These are phyloP conservation scores for Fraxinus americana DNA, from an alignment of 257 asterid genomes.

Conservation along the genomic window DNA sequence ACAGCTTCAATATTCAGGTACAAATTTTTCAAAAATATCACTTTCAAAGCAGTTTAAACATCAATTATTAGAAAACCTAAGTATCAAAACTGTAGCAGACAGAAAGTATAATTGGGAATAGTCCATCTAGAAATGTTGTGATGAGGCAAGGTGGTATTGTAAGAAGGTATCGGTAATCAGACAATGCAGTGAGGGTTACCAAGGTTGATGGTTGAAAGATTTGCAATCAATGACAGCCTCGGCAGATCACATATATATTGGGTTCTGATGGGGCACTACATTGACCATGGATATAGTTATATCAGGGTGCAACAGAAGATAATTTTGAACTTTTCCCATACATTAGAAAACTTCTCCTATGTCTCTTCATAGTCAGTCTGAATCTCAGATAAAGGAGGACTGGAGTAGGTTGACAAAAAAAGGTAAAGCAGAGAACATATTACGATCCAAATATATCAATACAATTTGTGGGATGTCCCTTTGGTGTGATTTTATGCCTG, in stretches of 20 bases:
- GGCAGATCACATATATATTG: no score
- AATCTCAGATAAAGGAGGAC: no score
- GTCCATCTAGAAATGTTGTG: neutral
- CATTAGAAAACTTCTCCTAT: no score
- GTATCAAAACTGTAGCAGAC: neutral
- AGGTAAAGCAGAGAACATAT: no score
- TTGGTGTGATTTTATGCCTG: neutral
- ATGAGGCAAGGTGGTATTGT: neutral
- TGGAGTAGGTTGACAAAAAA: no score
- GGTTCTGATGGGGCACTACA: no score
- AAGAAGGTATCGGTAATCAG: neutral
- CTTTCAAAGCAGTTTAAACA: neutral
- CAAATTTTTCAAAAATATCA: neutral
- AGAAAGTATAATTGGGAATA: neutral
- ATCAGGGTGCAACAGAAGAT: no score
- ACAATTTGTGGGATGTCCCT: neutral
- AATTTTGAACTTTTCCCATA: no score
- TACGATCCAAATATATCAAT: no score
- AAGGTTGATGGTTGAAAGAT: neutral
- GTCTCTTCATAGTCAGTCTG: no score
- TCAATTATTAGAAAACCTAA: neutral
- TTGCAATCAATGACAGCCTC: neutral
- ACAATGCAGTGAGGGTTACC: neutral
- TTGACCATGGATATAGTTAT: no score
- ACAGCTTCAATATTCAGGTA: conserved; percentile 18